Base-by-base conservation (phyloP, 352 stramenopile genomes). In the Sclerospora graminicola region DNA sequence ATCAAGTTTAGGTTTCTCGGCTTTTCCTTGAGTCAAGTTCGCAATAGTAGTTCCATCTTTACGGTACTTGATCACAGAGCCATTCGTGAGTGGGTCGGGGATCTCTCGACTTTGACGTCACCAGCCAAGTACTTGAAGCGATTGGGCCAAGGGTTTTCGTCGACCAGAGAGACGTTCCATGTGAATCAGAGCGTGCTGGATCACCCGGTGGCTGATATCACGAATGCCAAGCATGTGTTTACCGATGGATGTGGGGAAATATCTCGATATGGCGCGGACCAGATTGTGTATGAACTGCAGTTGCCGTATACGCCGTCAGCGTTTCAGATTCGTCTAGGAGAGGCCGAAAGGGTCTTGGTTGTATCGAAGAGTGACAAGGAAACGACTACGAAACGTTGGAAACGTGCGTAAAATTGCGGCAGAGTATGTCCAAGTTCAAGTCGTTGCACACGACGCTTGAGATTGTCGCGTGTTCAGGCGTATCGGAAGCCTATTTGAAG, bases 81-180 rank as follows among this genome's bases (percentile, higher is more conserved):
- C n/a, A n/a, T n/a, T n/a, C n/a, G n/a, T n/a, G n/a, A n/a, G n/a
- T n/a, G n/a, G n/a, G n/a, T n/a, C n/a, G n/a, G n/a, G n/a, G n/a
- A n/a, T n/a, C n/a, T n/a, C n/a, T n/a, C n/a, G n/a, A n/a, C n/a
- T n/a, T n/a, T n/a, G n/a, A n/a, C n/a, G n/a, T n/a, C n/a, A n/a
- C n/a, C n/a, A n/a, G n/a, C n/a, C n/a, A n/a, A 89, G 38, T 89
- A 87, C 30, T 37, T 89, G 6, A 89, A 89, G 56, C 74, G 78
- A 23, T 42, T 89, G 8, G 74, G 74, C 8, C 78, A 84, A 54
- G 69, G 69, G 4, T 86, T 89, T 31, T 86, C 78, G 2, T 82
- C 72, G 1, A 87, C 78, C 8, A 66, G 59, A 31, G 63, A 76
- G 34, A 43, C 69, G 0, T 84, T n/a, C n/a, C n/a, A n/a, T n/a